Evolutionary conservation across 345 rosid species (phyloP), one percentile per base, ranked within the genome.

Genomic region (Streptanthus diversifolius): DNA sequence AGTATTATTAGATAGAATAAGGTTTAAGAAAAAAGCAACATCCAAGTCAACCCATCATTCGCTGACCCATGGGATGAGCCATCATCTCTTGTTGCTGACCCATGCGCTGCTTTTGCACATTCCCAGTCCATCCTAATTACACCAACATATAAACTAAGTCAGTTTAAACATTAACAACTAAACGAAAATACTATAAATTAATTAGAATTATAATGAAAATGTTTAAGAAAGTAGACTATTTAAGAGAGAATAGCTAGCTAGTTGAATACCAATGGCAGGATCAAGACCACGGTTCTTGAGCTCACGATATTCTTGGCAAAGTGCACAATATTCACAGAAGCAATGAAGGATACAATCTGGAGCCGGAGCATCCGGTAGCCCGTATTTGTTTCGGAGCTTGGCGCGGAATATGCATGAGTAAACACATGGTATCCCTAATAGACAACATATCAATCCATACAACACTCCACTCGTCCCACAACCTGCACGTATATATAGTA

Each of bases 281-380:
- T 86, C 78, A 14, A 70, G 71, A 0, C 87, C 86, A 10, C 81
- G 86, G 24, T 55, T 75, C 15, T 71, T 77, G 66, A 88, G 88
- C 10, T 86, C 90, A 35, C 90, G 80, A 48, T 82, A 82, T 65
- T 84, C 93, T 65, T 88, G 90, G 17, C 82, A 68, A 45, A 84
- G 82, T 22, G 87, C 77, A 32, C 90, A 83, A 58, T 57, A 66
- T 13, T 87, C 76, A 74, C 86, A 86, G 56, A 71, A 86, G 14
- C 65, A 48, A 43, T 86, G 88, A 39, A 82, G 77, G 56, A 80
- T 27, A 63, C 72, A 66, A 43, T 88, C 88, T 1, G 86, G 79
- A 63, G 75, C 78, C 1, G 90, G 87, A 75, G 82, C 80, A 41
- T 84, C 88, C 0, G 86, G 85, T 36, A 84, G 75, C 18, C 83